A percentile compares a stretch with the other conserved stretches of the same genome.
Evolutionary conservation across 2,329 filamentous ascomycete species (phyloP).

Genomic region (Colletotrichum higginsianum): DNA sequence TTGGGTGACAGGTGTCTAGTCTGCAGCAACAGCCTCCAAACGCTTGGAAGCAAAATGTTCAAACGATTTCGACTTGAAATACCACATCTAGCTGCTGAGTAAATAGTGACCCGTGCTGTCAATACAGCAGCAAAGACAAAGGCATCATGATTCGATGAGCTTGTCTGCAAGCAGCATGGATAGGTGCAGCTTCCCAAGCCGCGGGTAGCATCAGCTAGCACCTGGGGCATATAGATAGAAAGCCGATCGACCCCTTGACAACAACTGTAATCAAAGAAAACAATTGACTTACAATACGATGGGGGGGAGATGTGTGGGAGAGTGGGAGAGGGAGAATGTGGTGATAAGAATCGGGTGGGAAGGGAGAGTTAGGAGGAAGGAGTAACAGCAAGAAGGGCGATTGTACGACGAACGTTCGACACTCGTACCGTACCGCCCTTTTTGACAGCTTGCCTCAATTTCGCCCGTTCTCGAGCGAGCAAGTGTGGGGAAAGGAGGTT

Average conservation of each 20-base stretch:
- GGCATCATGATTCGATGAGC: not conserved
- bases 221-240: not conserved
- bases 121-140: not conserved
- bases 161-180: conserved; percentile 24
- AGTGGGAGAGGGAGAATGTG: conserved; percentile 3
- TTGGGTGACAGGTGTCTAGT: conserved; percentile 8
- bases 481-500: conserved; percentile 49
- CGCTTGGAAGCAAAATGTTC: not conserved
- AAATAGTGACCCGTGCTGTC: not conserved
- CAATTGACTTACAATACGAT: conserved; percentile 14
- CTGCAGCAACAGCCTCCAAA: no score
- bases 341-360: conserved; percentile 34
- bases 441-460: conserved; percentile 55
- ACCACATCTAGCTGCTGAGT: not conserved
- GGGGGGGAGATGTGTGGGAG: not conserved
- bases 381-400: conserved; percentile 10
- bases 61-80: not conserved
- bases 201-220: conserved; percentile 16
- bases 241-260: not conserved
- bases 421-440: conserved; percentile 44
- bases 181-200: conserved; percentile 24
- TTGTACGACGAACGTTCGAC: conserved; percentile 34
- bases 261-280: not conserved
- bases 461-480: conserved; percentile 39
- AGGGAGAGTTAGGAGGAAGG: conserved; percentile 29